Evolutionary conservation across 306 rosid genomes (phyloP).

Genomic region (Cicer pinnatifidum): DNA sequence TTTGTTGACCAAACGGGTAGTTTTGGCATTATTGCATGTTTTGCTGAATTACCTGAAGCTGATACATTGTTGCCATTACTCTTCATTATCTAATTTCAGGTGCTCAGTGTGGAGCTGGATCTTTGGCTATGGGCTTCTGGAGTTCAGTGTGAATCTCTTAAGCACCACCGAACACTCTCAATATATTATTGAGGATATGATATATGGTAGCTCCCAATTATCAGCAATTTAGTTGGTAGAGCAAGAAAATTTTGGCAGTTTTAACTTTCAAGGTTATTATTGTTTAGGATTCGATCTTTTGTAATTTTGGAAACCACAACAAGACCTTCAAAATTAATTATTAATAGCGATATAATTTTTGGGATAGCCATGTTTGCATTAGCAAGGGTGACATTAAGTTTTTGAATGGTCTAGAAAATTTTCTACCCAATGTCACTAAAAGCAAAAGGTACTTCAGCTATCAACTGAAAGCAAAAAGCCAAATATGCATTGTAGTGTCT

Average conservation of each 20-base stretch:
- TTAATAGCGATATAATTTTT: neutral
- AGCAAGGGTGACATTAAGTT: neutral
- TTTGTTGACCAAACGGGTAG: no score
- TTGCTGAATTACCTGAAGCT: conserved; percentile 3
- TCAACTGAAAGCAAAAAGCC: no score
- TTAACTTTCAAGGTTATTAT: conserved; percentile 39
- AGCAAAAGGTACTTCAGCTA: no score
- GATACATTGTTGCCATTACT: conserved; percentile 1
- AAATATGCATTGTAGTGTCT: no score
- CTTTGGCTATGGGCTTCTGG: conserved; percentile 99
- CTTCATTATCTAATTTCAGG: conserved; percentile 56
- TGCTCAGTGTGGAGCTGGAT: conserved; percentile 95
- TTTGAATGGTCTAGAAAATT: neutral
- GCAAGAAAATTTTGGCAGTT: conserved; percentile 37
- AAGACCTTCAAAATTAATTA: conserved; percentile 11
- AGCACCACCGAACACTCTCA: conserved; percentile 92
- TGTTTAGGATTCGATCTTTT: conserved; percentile 11
- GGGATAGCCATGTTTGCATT: neutral
- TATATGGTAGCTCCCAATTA: conserved; percentile 33
- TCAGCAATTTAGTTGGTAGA: conserved; percentile 31
- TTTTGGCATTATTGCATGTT: neutral
- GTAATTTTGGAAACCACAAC: conserved; percentile 32
- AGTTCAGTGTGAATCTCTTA: conserved; percentile 67
- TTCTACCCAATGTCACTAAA: no score
- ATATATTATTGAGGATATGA: conserved; percentile 67